Evolutionary conservation across 805 yeast species (phyloP).

Genomic region (Wickerhamiella brachini): DNA sequence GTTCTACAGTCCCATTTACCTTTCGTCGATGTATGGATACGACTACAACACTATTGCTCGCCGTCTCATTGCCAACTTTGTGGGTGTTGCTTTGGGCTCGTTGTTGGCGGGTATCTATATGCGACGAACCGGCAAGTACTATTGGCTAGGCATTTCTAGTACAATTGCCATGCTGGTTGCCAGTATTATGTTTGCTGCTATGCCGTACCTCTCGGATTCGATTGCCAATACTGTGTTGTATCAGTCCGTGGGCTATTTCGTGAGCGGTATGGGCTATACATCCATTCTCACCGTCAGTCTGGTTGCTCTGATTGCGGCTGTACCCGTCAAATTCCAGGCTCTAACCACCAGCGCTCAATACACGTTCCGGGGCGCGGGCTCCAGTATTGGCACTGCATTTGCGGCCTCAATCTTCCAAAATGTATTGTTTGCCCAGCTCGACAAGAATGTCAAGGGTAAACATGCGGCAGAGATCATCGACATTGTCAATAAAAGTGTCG

Average conservation of each 20-base stretch:
- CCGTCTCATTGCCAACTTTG: constrained; percentile 41
- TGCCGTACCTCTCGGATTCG: constrained; percentile 36
- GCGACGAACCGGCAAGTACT: constrained; percentile 54
- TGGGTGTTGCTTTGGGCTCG: constrained; percentile 57
- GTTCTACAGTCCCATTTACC: constrained; percentile 61
- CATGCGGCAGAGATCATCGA: constrained; percentile 25
- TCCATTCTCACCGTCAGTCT: constrained; percentile 56
- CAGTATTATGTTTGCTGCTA: constrained; percentile 23
- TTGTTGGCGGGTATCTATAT: constrained; percentile 53
- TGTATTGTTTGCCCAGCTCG: constrained; percentile 26
- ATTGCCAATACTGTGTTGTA: constrained; percentile 45
- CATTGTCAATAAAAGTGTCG: constrained; percentile 37
- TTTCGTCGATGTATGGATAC: constrained; percentile 47
- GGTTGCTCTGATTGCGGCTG: constrained; percentile 64
- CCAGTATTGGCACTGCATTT: constrained; percentile 63
- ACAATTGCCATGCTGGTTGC: constrained; percentile 38
- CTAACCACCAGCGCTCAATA: constrained; percentile 81
- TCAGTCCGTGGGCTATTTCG: constrained; percentile 20
- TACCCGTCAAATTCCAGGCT: constrained; percentile 57
- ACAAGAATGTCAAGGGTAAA: constrained; percentile 22
- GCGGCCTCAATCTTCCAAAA: constrained; percentile 55
- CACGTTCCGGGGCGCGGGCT: constrained; percentile 74
- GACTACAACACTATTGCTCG: constrained; percentile 64
- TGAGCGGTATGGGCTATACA: constrained; percentile 56
- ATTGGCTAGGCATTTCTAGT: constrained; percentile 30